Base-by-base conservation (phyloP, 495 filamentous ascomycete genomes). In the Penicillium malachiteum region DNA sequence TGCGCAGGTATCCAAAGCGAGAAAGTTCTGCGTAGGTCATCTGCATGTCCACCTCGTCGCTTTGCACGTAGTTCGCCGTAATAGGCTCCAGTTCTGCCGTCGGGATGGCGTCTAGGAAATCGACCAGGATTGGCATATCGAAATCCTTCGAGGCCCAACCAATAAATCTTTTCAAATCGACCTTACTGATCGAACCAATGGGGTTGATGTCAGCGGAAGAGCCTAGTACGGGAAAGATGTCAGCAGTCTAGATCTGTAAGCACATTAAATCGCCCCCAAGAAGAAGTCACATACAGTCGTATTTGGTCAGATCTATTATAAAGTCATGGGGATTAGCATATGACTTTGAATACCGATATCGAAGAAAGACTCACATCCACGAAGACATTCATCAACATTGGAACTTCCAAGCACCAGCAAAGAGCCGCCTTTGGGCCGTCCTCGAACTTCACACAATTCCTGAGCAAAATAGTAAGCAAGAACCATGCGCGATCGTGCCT, bases 201-300 rank as follows among this genome's bases (percentile, higher is more conserved):
- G 53, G 53, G 31, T 56, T 56, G 53, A 56, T 56, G 30, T 56
- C 53, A 8, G 53, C 53, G 4, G 53, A 56, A 3, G 53, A 56
- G 41, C 49, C 49, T 52, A 17, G n/a, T 42, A 5, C 34, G 9
- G 34, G 12, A 5, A 43, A 49, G 18, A 31, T 5, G 49, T 46
- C 18, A 46, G 43, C 18, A 21, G 3, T 26, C 21, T 26, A 26
- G 21, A 26, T 26, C 21, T 26, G n/a, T 16, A 14, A 43, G 7
- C 9, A 21, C 14, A 8, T 50, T 26, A 50, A 16, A 16, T 38
- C 40, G n/a, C 14, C 40, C 14, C 40, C n/a, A 7, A 10, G 31
- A 30, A 14, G 14, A 34, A 16, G 26, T 8, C 8, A 30, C 49
- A 5, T 52, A 55, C 53, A 56, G 39, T 56, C 53, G 32, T 56